phyloP scores from a whole-genome alignment of 768 basidiomycete genomes.

The Boletus subcaerulescens region DNA sequence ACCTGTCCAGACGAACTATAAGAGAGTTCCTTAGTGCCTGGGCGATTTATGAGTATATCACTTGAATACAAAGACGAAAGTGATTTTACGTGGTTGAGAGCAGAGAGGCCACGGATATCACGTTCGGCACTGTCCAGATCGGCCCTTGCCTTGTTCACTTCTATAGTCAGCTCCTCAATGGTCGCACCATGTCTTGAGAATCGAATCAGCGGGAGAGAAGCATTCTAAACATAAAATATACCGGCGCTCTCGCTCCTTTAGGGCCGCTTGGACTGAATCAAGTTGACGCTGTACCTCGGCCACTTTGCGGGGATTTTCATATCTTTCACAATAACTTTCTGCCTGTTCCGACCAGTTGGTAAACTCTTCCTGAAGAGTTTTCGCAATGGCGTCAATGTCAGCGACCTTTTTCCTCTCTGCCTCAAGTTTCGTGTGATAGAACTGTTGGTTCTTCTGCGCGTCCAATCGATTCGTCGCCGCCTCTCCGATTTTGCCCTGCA shows the following conservation, averaged over 20 bases:
- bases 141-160: conserved; percentile 62
- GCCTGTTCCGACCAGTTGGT: conserved; percentile 66
- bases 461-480: conserved; percentile 48
- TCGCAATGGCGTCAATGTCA: conserved; percentile 42
- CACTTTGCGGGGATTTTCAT: conserved; percentile 55
- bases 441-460: conserved; percentile 45
- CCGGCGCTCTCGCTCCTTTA: conserved; percentile 67
- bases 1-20: conserved; percentile 60
- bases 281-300: conserved; percentile 59
- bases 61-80: neutral
- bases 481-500: conserved; percentile 47
- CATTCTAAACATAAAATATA: conserved; percentile 26
- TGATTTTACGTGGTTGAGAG: conserved; percentile 60
- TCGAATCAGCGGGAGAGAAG: neutral
- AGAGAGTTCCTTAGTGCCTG: conserved; percentile 71
- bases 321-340: conserved; percentile 53
- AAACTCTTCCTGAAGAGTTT: conserved; percentile 60
- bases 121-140: conserved; percentile 56
- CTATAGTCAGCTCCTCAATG: conserved; percentile 71
- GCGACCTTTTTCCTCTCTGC: conserved; percentile 47
- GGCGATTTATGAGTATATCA: conserved; percentile 9
- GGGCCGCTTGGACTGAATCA: conserved; percentile 57
- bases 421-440: conserved; percentile 52
- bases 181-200: conserved; percentile 64
- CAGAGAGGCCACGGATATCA: conserved; percentile 61